These are phyloP conservation scores for Skeletonema costatum DNA, from an alignment of 108 stramenopile species.

Conservation along the genomic window DNA sequence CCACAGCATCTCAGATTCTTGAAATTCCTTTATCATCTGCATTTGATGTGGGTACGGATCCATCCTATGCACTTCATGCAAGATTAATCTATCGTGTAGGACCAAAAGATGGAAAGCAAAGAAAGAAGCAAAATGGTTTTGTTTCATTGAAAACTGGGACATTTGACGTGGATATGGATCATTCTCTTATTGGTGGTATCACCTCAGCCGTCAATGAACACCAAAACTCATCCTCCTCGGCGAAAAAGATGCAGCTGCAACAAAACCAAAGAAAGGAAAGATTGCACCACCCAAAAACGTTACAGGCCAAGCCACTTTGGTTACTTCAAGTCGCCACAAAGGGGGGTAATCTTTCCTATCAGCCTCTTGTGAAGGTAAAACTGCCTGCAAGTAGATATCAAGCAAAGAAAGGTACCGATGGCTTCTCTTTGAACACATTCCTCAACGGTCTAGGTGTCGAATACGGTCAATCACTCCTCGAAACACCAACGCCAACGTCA, in stretches of 20 bases:
- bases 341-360: conserved; percentile 49
- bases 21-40: conserved; percentile 53
- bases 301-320: conserved; percentile 43
- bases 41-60: conserved; percentile 4
- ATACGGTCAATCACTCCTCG: conserved; percentile 40
- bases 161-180: conserved; percentile 13
- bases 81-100: conserved; percentile 39
- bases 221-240: conserved; percentile 12
- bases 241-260: neutral
- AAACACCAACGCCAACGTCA: conserved; percentile 28
- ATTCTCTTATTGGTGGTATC: conserved; percentile 20
- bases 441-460: conserved; percentile 54
- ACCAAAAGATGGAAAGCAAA: conserved; percentile 17
- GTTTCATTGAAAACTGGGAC: conserved; percentile 17
- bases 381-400: conserved; percentile 56
- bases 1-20: conserved; percentile 65
- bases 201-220: conserved; percentile 15
- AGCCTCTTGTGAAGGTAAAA: conserved; percentile 47
- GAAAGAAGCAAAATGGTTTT: conserved; percentile 28
- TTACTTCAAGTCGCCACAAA: conserved; percentile 22
- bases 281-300: conserved; percentile 7
- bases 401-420: conserved; percentile 56
- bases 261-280: neutral
- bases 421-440: conserved; percentile 64
- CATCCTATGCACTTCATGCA: conserved; percentile 22